These are phyloP conservation scores for Lachnum nothofagi DNA, from an alignment of 2,329 filamentous ascomycete species.

Conservation along the genomic window DNA sequence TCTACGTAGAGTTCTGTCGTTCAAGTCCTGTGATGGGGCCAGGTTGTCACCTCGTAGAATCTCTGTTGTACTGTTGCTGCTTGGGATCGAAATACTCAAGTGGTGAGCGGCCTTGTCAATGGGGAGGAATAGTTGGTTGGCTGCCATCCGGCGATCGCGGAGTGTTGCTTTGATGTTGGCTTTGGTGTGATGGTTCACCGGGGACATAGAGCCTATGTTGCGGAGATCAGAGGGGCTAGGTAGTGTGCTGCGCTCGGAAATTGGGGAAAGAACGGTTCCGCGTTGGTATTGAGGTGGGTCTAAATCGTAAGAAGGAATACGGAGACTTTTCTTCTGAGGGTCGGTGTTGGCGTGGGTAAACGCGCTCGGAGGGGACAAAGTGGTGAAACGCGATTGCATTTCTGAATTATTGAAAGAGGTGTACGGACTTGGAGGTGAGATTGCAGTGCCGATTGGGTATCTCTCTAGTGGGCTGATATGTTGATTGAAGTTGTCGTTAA, in stretches of 20 bases:
- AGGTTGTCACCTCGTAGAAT: too few relatives aligned
- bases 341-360: background rate
- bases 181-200: too few relatives aligned
- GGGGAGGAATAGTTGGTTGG: background rate
- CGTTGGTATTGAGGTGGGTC: background rate
- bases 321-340: background rate
- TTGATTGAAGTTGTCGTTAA: background rate
- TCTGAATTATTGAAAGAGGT: background rate
- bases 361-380: background rate
- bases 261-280: background rate
- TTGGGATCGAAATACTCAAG: background rate
- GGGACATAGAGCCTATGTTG: background rate
- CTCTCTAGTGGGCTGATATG: background rate
- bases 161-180: background rate
- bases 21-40: too few relatives aligned
- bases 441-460: background rate
- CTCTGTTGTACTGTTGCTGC: too few relatives aligned
- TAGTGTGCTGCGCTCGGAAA: background rate
- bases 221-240: background rate
- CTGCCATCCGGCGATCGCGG: background rate
- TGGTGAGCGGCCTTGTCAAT: background rate
- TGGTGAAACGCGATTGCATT: background rate
- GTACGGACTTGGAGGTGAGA: background rate
- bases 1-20: too few relatives aligned
- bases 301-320: background rate